These are phyloP conservation scores for Aspergillaceae sp. DNA, from an alignment of 2,329 filamentous ascomycete species.

Conservation along the genomic window DNA sequence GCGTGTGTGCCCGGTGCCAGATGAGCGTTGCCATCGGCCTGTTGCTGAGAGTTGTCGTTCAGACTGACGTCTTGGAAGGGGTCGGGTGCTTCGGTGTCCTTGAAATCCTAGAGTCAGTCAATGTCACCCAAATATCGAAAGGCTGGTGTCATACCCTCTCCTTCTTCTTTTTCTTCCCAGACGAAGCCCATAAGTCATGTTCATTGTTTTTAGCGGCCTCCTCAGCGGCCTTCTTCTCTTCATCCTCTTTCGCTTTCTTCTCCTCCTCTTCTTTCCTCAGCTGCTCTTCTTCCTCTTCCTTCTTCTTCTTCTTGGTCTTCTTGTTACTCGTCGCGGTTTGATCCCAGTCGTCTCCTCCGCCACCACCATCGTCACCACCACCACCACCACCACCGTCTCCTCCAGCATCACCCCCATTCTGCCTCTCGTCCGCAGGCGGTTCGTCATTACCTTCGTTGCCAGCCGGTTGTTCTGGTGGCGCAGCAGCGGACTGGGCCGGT, in stretches of 20 bases:
- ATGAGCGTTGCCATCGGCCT: slow-evolving; percentile 43
- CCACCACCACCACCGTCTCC: slow-evolving; percentile 22
- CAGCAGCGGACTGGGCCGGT: slow-evolving; percentile 7
- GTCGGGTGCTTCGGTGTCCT: slow-evolving; percentile 33
- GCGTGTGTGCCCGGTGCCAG: slow-evolving; percentile 24
- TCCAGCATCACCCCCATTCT: slow-evolving; percentile 20
- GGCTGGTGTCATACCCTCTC: slow-evolving; percentile 41
- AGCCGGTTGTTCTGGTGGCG: slow-evolving; percentile 11
- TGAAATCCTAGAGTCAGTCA: slow-evolving; percentile 7
- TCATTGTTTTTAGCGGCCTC: slow-evolving; percentile 29
- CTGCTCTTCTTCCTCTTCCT: slow-evolving; percentile 22
- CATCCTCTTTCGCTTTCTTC: slow-evolving; percentile 18
- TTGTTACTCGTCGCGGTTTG: slow-evolving; percentile 20
- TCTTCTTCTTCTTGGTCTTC: slow-evolving; percentile 28
- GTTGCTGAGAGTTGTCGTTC: slow-evolving; percentile 50
- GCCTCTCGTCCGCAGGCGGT: slow-evolving; percentile 3
- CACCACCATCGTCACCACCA: slow-evolving; percentile 30
- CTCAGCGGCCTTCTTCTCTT: slow-evolving; percentile 21
- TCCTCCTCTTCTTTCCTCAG: slow-evolving; percentile 18
- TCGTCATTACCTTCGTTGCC: background rate
- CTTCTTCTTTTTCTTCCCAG: slow-evolving; percentile 48
- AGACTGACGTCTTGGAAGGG: slow-evolving; percentile 63
- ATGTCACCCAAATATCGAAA: background rate
- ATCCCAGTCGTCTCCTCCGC: slow-evolving; percentile 34
- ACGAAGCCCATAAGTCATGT: slow-evolving; percentile 47